A percentile compares a stretch with the other conserved stretches of the same genome.
These are phyloP conservation scores for Fraxinus ornus DNA, from an alignment of 305 asterid species.

Conservation along the genomic window DNA sequence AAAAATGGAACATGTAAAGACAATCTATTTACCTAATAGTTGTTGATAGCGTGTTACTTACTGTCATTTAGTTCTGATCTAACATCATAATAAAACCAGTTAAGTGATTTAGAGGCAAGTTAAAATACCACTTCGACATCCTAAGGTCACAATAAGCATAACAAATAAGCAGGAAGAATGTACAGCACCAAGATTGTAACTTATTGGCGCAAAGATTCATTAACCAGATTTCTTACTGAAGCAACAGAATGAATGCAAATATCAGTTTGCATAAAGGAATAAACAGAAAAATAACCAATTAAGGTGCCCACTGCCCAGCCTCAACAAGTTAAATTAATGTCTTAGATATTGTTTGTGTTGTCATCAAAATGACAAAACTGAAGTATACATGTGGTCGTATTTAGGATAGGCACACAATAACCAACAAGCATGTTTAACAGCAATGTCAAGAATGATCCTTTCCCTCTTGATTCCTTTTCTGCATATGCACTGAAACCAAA, in stretches of 20 bases:
- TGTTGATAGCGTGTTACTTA: neutral
- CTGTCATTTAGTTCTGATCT: neutral
- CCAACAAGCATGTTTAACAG: neutral
- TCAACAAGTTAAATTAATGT: neutral
- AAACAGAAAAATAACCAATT: neutral
- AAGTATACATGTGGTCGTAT: neutral
- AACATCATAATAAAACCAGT: neutral
- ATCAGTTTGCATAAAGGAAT: neutral
- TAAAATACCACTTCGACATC: neutral
- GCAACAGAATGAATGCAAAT: neutral
- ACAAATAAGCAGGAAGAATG: neutral
- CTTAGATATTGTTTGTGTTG: neutral
- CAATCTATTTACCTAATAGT: neutral
- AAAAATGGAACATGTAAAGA: neutral
- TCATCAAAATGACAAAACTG: neutral
- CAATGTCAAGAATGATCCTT: neutral
- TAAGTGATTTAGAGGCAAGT: neutral
- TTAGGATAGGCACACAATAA: neutral
- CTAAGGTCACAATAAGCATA: neutral
- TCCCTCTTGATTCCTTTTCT: neutral
- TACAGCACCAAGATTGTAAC: neutral
- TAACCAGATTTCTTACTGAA: neutral
- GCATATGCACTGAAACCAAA: neutral
- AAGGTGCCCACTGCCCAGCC: neutral
- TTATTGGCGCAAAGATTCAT: neutral